Evolutionary conservation across 768 basidiomycete species (phyloP), one percentile per base, ranked within the genome.

Genomic region (Suillus sp.): DNA sequence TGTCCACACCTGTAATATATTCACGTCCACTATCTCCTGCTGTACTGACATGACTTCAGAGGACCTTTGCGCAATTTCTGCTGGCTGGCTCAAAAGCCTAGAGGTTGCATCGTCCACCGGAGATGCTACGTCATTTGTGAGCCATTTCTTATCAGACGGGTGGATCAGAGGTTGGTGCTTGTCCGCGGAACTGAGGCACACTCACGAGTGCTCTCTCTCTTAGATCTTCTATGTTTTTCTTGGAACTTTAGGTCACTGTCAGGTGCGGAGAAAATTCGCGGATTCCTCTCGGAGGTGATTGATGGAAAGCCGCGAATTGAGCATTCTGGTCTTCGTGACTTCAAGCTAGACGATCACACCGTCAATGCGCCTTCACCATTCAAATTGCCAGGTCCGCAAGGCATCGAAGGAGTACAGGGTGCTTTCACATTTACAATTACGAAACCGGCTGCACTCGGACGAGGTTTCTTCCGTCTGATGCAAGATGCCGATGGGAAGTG

Each of bases 301-400:
- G 32, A 53, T 11, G 51, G 51, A 32, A 32, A 53, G 51, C n/a
- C 51, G 2, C 30, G 51, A 53, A 32, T 53, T 32, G 51, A 20
- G 30, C 30, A 51, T 51, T 51, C 50, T 51, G 16, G 27, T 51
- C 50, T 51, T 30, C 10, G 9, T 20, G 51, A 32, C 51, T 53
- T 53, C 32, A 34, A 53, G 18, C 10, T 53, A 32, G 51, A 53
- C 10, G 30, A 34, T 34, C 20, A 92, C 85, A 71, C 93, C 90
- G 56, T 92, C 89, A 77, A 90, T 90, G 64, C 79, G 80, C 62
- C 93, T 78, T 60, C 86, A 89, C 93, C 93, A 95, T 37, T 95
- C 77, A 73, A 94, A 92, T 60, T 95, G 90, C 57, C 93, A 78
- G 72, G 93, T 90, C 53, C 91, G 42, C 42, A 43, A 43, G 42